Evolutionary conservation across 176 grass and related monocot species (phyloP).

Genomic region (Carex myosuroides): DNA sequence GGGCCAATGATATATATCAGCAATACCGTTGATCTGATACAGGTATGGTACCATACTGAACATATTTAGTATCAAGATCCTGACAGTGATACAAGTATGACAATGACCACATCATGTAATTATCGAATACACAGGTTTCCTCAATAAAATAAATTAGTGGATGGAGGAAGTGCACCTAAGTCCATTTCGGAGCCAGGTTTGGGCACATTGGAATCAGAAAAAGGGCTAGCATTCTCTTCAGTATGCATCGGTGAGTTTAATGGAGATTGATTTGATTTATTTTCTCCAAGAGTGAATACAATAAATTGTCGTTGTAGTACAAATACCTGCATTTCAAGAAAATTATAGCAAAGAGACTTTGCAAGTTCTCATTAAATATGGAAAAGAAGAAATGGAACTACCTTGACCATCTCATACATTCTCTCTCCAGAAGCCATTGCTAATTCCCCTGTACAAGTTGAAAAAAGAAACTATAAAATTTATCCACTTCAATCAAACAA

Average conservation of each 20-base stretch:
- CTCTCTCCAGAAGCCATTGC: slow-evolving; percentile 68
- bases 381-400: slow-evolving; percentile 22
- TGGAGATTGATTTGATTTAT: slow-evolving; percentile 59
- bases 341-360: slow-evolving; percentile 4
- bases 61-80: not conserved
- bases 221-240: slow-evolving; percentile 32
- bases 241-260: slow-evolving; percentile 41
- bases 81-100: not conserved
- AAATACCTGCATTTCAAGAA: slow-evolving; percentile 66
- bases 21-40: not conserved
- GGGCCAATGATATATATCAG: not conserved
- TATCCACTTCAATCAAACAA: not conserved
- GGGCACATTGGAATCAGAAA: slow-evolving; percentile 45
- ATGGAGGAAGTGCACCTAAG: slow-evolving; percentile 41
- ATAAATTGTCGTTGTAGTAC: slow-evolving; percentile 91
- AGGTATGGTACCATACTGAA: not conserved
- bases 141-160: not conserved
- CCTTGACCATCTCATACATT: slow-evolving; percentile 82
- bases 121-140: not conserved
- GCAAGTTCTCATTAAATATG: not conserved
- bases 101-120: not conserved
- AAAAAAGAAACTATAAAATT: not conserved
- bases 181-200: slow-evolving; percentile 80
- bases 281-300: slow-evolving; percentile 68
- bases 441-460: slow-evolving; percentile 64